Base-by-base conservation (phyloP, 2,329 filamentous ascomycete genomes). In the Pleoardoris graminearum region DNA sequence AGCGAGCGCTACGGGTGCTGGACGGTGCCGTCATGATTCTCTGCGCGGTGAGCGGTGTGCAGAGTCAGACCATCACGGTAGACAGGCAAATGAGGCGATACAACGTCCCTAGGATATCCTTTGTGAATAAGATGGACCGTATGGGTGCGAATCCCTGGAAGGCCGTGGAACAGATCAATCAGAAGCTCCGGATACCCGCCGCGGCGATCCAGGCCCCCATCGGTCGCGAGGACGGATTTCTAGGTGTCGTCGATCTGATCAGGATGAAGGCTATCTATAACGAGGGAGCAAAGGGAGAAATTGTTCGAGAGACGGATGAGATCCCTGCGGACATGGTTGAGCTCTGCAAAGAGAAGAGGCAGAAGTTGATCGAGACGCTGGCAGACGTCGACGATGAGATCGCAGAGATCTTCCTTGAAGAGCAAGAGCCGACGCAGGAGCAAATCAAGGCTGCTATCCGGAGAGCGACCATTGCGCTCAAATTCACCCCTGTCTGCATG, bases 71-170 rank as follows among this genome's bases (percentile, higher is more conserved):
- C 17, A 97, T 97, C 66, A 99, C 94, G 1, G 94, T 99, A 59
- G 92, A 99, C 75, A 85, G 94, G 65, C 94, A 99, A 79, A 99
- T 99, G 94, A 90, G 91, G 80, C 87, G 94, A 63, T 99, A 99
- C 81, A 93, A 97, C 71, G 87, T 99, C 58, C 94, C 94, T 55
- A 85, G 94, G 65, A 87, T 99, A 73, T 96, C 90, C 49, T 99
- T 99, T 70, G 86, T 99, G 73, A 99, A 99, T 81, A 99, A 99
- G 82, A 97, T 99, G 93, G 94, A 99, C 71, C 88, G 94, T 61
- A 97, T 97, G 89, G 94, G 94, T 54, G 90, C 94, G 60, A 97
- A 99, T 72, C 94, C 94, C 7, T 99, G 92, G 85, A 97, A 96
- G 77, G 92, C 91, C 7, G 86, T 99, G 51, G 93, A 99, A 35